Evolutionary conservation across 208 protist species (phyloP).

Genomic region (Balamuthia mandrillaris): DNA sequence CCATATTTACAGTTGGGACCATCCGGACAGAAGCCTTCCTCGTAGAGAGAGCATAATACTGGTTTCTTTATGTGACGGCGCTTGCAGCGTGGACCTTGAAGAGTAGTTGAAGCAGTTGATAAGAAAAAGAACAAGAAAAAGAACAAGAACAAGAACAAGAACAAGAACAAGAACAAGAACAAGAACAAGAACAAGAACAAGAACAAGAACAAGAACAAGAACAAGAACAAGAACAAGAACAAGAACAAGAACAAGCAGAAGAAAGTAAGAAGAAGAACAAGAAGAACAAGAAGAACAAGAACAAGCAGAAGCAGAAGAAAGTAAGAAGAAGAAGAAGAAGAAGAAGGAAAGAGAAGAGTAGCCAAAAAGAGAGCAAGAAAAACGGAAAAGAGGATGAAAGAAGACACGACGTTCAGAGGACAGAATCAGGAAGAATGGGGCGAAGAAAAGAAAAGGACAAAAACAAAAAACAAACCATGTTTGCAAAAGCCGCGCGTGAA

Average conservation of each 20-base stretch:
- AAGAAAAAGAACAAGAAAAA: background rate
- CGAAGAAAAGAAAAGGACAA: background rate
- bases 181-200: background rate
- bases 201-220: background rate
- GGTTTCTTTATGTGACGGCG: conserved; percentile 81
- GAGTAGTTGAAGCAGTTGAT: background rate
- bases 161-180: background rate
- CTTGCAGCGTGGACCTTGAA: conserved; percentile 77
- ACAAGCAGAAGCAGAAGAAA: background rate
- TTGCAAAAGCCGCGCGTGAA: conserved; percentile 72
- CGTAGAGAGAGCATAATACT: conserved; percentile 88
- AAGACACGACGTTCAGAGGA: background rate
- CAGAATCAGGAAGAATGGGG: background rate
- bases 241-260: background rate
- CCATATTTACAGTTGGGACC: conserved; percentile 86
- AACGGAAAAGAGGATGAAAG: no score
- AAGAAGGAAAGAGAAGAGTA: no score
- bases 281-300: background rate
- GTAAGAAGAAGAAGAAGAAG: background rate
- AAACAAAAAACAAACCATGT: conserved; percentile 41
- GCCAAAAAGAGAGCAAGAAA: background rate
- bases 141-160: background rate
- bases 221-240: background rate
- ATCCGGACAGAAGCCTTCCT: conserved; percentile 90
- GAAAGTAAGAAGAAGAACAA: background rate